Evolutionary conservation across 208 protist genomes (phyloP), one percentile per base, ranked within the genome.

Genomic region (Leptomonas pyrrhocoris): DNA sequence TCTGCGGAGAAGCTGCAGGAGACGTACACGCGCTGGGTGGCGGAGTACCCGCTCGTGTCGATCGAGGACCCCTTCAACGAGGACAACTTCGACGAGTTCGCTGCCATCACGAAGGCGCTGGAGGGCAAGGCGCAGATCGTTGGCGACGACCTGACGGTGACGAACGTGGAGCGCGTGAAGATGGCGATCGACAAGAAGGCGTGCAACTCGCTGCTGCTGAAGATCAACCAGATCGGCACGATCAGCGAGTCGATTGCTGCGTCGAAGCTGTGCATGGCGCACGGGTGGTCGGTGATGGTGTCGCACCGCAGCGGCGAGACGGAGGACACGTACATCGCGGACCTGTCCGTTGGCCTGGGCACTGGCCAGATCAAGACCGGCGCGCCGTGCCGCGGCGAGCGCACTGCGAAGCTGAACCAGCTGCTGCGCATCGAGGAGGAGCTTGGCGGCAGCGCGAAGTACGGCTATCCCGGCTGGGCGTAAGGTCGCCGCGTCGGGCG

Each of bases 41-140:
- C 66, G 46, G 80, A 99, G 31, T 99, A 98, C 79, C 97, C 97
- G 48, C 95, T 99, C 51, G 84, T 99, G 69, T 99, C 97, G 31
- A 99, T 99, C 79, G 99, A 99, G 92, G 99, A 99, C 85, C 97
- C 97, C 16, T 99, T 99, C 76, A 98, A 99, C 76, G 89, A 99
- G 87, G 97, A 99, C 81, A 98, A 99, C 88, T 99, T 95, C 74
- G 96, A 96, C 50, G 80, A 88, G 43, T 99, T 94, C 53, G 73
- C 73, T 28, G 82, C 76, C 31, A 83, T 99, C 53, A 98, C 91
- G 13, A 79, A 74, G 28, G 73, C 70, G 9, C 67, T 96, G 13
- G 73, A 73, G 42, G 80, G 86, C 75, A 94, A 86, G 67, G 74
- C 80, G 8, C 97, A 99, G 88, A 91, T 99, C 71, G 98, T 99